phyloP scores from a whole-genome alignment of 768 basidiomycete species.

The Harrya chromipes region DNA sequence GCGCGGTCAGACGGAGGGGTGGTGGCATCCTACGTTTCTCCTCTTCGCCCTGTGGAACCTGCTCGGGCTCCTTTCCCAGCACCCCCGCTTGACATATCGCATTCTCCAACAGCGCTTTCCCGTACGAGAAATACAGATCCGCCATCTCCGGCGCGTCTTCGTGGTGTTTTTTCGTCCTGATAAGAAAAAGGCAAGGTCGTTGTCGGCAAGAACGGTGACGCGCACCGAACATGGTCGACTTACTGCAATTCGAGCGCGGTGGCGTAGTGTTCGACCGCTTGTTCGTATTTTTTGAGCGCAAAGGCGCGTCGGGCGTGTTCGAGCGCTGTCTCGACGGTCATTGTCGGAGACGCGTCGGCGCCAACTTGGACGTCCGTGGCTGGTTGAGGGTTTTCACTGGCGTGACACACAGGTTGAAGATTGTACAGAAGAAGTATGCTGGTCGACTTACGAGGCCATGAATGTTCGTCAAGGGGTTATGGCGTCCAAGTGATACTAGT shows the following conservation, averaged over 20 bases:
- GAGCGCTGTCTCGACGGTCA: conserved; percentile 53
- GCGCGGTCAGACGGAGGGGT: not conserved
- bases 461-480: no score
- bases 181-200: conserved; percentile 10
- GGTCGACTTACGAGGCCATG: conserved; percentile 27
- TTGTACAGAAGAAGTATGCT: not conserved
- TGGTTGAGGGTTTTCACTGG: conserved; percentile 12
- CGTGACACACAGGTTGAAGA: not conserved
- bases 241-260: conserved; percentile 81
- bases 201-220: not conserved
- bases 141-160: conserved; percentile 84
- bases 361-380: not conserved
- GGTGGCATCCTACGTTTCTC: conserved; percentile 32
- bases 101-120: conserved; percentile 90
- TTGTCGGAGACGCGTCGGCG: conserved; percentile 27
- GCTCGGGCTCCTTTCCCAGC: conserved; percentile 79
- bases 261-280: conserved; percentile 81
- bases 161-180: conserved; percentile 68
- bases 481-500: no score
- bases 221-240: conserved; percentile 34
- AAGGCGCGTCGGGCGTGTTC: conserved; percentile 87
- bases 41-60: conserved; percentile 40
- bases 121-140: conserved; percentile 87
- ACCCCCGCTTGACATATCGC: conserved; percentile 84
- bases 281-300: conserved; percentile 81